A percentile compares a stretch with the other conserved stretches of the same genome.
These are phyloP conservation scores for Lichtheimia ornata DNA, from an alignment of 371 early-diverging fungal species.

Conservation along the genomic window DNA sequence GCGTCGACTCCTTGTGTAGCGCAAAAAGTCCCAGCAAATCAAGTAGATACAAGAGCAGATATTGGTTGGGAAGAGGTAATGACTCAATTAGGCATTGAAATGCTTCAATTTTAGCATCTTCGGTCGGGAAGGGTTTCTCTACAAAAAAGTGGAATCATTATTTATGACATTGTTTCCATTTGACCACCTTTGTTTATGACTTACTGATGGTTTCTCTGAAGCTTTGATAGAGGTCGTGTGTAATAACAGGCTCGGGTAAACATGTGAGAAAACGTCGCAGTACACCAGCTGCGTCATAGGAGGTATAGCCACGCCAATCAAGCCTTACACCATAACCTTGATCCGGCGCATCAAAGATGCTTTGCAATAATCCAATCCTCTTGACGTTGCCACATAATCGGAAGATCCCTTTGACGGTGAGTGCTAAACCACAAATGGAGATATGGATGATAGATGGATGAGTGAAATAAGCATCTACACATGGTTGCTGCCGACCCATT, in stretches of 20 bases:
- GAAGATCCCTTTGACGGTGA: conserved; percentile 26
- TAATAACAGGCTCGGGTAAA: conserved; percentile 58
- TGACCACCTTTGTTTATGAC: background rate
- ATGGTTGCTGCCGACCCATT: background rate
- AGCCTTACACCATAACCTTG: conserved; percentile 45
- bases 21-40: conserved; percentile 56
- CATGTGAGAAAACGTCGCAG: conserved; percentile 53
- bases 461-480: background rate
- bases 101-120: conserved; percentile 1
- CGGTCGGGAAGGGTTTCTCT: background rate
- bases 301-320: conserved; percentile 53
- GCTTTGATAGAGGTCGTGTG: conserved; percentile 40
- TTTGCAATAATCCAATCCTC: conserved; percentile 50
- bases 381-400: conserved; percentile 40
- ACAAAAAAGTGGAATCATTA: no score
- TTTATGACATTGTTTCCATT: no score
- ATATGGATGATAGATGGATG: background rate
- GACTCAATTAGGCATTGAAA: conserved; percentile 53
- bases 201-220: conserved; percentile 53
- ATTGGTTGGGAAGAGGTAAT: conserved; percentile 55
- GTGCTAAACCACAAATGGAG: conserved; percentile 2
- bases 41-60: conserved; percentile 57
- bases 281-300: conserved; percentile 60
- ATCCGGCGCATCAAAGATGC: conserved; percentile 53
- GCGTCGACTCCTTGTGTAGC: conserved; percentile 39